Evolutionary conservation across 2,329 filamentous ascomycete species (phyloP).

Genomic region (Fusarium burgessii): DNA sequence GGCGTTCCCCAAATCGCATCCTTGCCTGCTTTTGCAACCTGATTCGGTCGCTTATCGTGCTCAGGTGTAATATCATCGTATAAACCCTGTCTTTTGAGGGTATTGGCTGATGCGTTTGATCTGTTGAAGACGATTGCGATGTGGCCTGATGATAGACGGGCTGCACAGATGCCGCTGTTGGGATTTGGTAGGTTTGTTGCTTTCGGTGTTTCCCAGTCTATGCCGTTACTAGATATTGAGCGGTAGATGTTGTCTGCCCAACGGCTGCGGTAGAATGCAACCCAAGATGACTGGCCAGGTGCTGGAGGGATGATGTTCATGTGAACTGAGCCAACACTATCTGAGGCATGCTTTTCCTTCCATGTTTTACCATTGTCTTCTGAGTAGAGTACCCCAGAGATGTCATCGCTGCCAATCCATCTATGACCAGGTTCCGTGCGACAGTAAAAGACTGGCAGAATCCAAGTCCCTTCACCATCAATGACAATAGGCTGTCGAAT

Average conservation of each 20-base stretch:
- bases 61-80: conserved; percentile 60
- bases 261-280: conserved; percentile 57
- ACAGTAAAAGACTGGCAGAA: conserved; percentile 58
- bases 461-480: conserved; percentile 54
- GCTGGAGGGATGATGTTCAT: conserved; percentile 56
- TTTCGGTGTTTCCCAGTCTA: conserved; percentile 53
- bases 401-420: conserved; percentile 60
- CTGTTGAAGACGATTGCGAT: conserved; percentile 57
- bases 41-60: conserved; percentile 55
- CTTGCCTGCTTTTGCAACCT: conserved; percentile 51
- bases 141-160: conserved; percentile 51
- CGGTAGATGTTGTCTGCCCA: conserved; percentile 59
- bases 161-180: conserved; percentile 57
- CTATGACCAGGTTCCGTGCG: conserved; percentile 54
- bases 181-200: conserved; percentile 56
- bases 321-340: conserved; percentile 56
- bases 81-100: conserved; percentile 53
- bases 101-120: conserved; percentile 50
- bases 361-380: conserved; percentile 55
- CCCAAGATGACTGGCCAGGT: conserved; percentile 43
- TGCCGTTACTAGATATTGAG: conserved; percentile 54
- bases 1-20: conserved; percentile 60
- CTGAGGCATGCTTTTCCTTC: conserved; percentile 53
- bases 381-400: conserved; percentile 54
- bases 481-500: conserved; percentile 57